Evolutionary conservation across 208 protist species (phyloP).

Genomic region (Crithidia sp.): DNA sequence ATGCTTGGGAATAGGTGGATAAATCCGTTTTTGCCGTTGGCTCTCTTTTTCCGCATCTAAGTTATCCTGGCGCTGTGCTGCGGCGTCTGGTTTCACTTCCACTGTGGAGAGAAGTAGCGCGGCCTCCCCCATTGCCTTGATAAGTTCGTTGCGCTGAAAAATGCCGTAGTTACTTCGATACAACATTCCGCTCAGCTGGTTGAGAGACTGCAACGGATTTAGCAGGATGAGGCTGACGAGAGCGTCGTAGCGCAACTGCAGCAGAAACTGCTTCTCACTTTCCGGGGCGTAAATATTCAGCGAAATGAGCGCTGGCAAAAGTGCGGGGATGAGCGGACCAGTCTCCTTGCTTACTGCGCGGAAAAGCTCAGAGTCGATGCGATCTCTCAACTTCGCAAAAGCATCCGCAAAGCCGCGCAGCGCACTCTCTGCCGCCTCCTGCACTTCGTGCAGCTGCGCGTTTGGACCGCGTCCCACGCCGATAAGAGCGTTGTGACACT

Average conservation of each 20-base stretch:
- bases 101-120: slow-evolving; percentile 53
- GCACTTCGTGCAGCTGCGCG: slow-evolving; percentile 71
- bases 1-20: slow-evolving; percentile 66
- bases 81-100: not conserved
- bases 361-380: slow-evolving; percentile 31
- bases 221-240: slow-evolving; percentile 65
- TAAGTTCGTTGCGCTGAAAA: slow-evolving; percentile 68
- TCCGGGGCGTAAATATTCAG: slow-evolving; percentile 71
- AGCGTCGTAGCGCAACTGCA: slow-evolving; percentile 41
- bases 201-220: slow-evolving; percentile 47
- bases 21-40: slow-evolving; percentile 43
- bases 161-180: slow-evolving; percentile 70
- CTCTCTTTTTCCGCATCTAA: not conserved
- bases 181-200: slow-evolving; percentile 54
- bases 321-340: slow-evolving; percentile 46
- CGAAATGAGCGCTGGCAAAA: slow-evolving; percentile 60
- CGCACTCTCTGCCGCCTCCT: slow-evolving; percentile 58
- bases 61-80: not conserved
- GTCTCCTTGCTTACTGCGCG: slow-evolving; percentile 34
- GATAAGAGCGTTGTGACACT: slow-evolving; percentile 67
- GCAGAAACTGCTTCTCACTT: slow-evolving; percentile 43
- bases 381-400: slow-evolving; percentile 26
- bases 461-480: slow-evolving; percentile 61
- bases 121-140: slow-evolving; percentile 67
- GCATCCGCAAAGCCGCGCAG: slow-evolving; percentile 47